A percentile compares a stretch with the other conserved stretches of the same genome.
Conservation (phyloP, 306 rosid genomes). For the Cicer chorassanicum region DNA sequence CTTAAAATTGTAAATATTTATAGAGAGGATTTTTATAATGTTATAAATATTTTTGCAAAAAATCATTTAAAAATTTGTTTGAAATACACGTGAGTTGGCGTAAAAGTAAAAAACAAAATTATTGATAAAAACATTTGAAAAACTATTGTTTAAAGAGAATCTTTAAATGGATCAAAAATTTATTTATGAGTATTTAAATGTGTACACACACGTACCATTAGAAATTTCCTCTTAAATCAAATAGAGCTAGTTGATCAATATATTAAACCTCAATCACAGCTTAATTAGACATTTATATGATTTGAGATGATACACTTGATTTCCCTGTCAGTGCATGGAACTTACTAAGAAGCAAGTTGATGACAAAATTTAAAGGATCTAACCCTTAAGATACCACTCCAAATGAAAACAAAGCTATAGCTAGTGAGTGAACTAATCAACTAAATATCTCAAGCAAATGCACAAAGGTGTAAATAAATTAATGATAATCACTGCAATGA, state of each 20-base stretch:
- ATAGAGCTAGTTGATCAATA: background rate
- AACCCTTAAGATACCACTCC: slow-evolving; percentile 28
- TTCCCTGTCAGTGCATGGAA: slow-evolving; percentile 3
- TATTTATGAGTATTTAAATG: too few species aligned
- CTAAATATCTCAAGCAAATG: background rate
- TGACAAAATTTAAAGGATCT: slow-evolving; percentile 5
- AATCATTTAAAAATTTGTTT: too few species aligned
- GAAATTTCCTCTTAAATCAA: background rate
- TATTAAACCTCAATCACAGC: slow-evolving; percentile 8
- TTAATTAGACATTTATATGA: slow-evolving; percentile 19
- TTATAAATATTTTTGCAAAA: too few species aligned
- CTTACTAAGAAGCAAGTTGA: slow-evolving; percentile 37
- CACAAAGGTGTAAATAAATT: background rate
- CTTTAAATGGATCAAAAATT: too few species aligned
- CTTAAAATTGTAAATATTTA: too few species aligned
- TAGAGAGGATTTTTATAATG: too few species aligned
- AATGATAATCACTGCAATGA: background rate
- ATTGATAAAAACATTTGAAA: too few species aligned
- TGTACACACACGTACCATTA: background rate
- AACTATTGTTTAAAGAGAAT: too few species aligned
- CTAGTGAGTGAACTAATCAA: slow-evolving; percentile 7
- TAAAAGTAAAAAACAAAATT: too few species aligned
- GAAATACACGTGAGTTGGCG: too few species aligned
- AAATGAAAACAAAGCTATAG: slow-evolving; percentile 24
- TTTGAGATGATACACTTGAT: slow-evolving; percentile 30